Base-by-base conservation (phyloP, 192 early-diverging fungal species). In the Cladochytrium replicatum region DNA sequence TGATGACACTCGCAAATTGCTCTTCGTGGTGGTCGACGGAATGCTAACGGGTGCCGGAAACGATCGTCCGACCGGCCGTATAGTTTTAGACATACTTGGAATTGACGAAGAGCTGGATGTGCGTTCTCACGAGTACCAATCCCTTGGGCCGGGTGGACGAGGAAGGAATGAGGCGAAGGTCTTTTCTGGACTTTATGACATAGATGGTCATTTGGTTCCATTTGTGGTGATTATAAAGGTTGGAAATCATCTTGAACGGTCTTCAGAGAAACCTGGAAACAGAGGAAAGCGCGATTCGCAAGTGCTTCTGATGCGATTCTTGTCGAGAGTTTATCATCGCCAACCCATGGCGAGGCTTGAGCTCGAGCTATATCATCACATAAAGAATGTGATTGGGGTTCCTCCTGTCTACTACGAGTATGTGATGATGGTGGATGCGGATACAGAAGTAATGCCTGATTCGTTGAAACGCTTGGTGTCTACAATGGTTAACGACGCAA, bases 381-480 rank as follows among this genome's bases (percentile, higher is more conserved):
- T 99, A 77, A 95, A 99, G 74, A 95, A 77, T 63, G 86, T 96
- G 29, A 96, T 99, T 69, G 96, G 96, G 26, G 93, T 97, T 29
- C 86, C 89, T 58, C 96, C 96, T 5, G 74, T 75, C 7, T 86
- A 92, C 39, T 99, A 97, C 64, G 96, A 99, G 74, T 96, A 83
- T 67, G 77, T 90, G 30, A 81, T 99, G 49, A 95, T 94, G 86
- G 87, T 99, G 25, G 96, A 99, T 65, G 91, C 96, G 15, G 96
- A 99, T 57, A 99, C 96, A 0, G 83, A 87, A 42, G 91, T 71
- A 2, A 52, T 78, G 63, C 19, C 45, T 27, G 89, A 97, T 59
- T 88, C 92, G 15, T 74, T 99, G 23, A 88, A 92, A 56, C 81
- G 87, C 22, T 77, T 99, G 74, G 80, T 99, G 15, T 87, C 91